Conservation (phyloP, 352 stramenopile species). For the Phytophthora aleatoria region DNA sequence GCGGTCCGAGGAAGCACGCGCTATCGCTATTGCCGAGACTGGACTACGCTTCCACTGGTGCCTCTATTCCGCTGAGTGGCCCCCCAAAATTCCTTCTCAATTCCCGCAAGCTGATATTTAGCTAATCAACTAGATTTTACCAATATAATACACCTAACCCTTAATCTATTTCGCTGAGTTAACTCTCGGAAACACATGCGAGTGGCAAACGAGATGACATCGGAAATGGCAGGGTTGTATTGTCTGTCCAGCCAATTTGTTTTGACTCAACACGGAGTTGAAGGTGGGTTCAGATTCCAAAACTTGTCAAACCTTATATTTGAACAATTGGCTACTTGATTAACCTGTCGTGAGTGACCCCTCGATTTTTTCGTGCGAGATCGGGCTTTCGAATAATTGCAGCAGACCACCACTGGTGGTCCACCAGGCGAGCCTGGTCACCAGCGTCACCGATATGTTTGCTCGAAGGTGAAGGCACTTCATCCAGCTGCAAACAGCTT, state of each 20-base stretch:
- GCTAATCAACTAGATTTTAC: conserved; percentile 21
- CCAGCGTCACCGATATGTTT: background rate
- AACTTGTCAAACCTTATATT: conserved; percentile 15
- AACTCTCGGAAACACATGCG: background rate
- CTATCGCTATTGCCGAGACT: conserved; percentile 9
- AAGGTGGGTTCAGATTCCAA: conserved; percentile 29
- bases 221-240: conserved; percentile 6
- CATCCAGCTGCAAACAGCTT: conserved; percentile 14
- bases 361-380: conserved; percentile 3
- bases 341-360: background rate
- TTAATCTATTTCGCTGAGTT: conserved; percentile 1
- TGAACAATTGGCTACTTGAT: background rate
- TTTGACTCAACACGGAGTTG: background rate
- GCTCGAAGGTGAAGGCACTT: conserved; percentile 8
- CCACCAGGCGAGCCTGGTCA: no score
- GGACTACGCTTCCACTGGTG: background rate
- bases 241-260: background rate
- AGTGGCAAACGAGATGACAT: background rate
- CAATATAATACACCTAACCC: conserved; percentile 29
- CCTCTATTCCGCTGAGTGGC: conserved; percentile 29
- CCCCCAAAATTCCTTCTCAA: conserved; percentile 35
- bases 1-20: background rate
- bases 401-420: background rate
- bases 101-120: conserved; percentile 19
- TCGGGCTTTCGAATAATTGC: conserved; percentile 3